Conservation (phyloP, 1,284 basidiomycete species). For the Ceratobasidium sp. region DNA sequence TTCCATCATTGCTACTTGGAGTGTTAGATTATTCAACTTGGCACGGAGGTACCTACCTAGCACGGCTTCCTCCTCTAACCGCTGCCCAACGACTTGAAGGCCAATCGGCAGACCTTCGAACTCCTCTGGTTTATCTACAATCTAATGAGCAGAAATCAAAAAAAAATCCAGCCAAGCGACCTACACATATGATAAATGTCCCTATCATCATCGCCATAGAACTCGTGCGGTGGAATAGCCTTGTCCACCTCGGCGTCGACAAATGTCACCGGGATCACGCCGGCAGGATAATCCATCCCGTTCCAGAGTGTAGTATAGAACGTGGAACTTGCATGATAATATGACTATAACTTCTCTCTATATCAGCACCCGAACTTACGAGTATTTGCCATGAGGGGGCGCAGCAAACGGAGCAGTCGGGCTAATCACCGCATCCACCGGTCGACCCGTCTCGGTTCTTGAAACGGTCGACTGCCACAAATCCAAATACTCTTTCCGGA, state of each 20-base stretch:
- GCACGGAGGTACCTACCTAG: slow-evolving; percentile 49
- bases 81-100: slow-evolving; percentile 72
- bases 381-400: slow-evolving; percentile 55
- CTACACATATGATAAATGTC: slow-evolving; percentile 62
- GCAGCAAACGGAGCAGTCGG: slow-evolving; percentile 60
- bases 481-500: slow-evolving; percentile 60
- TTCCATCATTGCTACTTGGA: slow-evolving; percentile 57
- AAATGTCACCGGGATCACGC: slow-evolving; percentile 68
- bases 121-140: slow-evolving; percentile 66
- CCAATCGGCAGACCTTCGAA: slow-evolving; percentile 67
- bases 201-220: slow-evolving; percentile 58
- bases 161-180: no score
- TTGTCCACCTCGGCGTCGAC: slow-evolving; percentile 60
- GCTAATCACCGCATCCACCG: slow-evolving; percentile 67
- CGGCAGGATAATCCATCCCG: slow-evolving; percentile 67
- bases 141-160: no score
- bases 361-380: slow-evolving; percentile 9
- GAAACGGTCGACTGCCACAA: slow-evolving; percentile 61
- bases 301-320: slow-evolving; percentile 71
- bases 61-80: slow-evolving; percentile 76
- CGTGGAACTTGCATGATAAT: slow-evolving; percentile 51
- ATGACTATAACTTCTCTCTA: no score
- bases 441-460: slow-evolving; percentile 63
- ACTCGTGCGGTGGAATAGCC: slow-evolving; percentile 53
- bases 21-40: not conserved